Base-by-base conservation (phyloP, 768 basidiomycete species). In the Infundibulicybe gibba region DNA sequence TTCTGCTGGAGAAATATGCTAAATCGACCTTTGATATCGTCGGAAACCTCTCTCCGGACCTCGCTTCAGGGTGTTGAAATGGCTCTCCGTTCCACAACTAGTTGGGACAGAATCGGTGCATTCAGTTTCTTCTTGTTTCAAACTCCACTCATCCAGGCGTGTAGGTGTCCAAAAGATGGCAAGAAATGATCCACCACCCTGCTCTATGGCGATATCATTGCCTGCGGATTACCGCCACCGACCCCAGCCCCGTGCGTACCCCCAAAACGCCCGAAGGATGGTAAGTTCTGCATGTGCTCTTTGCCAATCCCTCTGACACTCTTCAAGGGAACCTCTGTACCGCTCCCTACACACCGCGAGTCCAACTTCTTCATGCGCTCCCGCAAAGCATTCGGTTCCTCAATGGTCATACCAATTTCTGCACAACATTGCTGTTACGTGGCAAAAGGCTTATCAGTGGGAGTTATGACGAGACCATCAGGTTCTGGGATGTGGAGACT, bases 381-480 rank as follows among this genome's bases (percentile, higher is more conserved):
- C 86, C 91, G 0, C 91, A 94, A 62, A 75, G 71, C 15, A 73
- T 94, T 43, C 70, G 83, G 15, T 87, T 94, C 74, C 72, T 94
- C 50, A 79, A 73, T 37, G 91, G 90, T 0, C 93, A 95, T 57
- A 90, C 86, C 11, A 88, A 85, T 58, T 94, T 92, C 62, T 90
- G 90, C 52, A 94, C 92, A 1, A 89, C 87, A 0, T 69, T 94
- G 8, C 70, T 88, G 8, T 61, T 94, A 25, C 72, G 84, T 63
- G 89, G 87, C 14, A 86, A 91, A 56, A 72, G 86, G 8, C 70
- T 95, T 35, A 90, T 95, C 53, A 91, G 87, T 53, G 93, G 93
- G 13, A 89, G 87, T 20, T 93, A 94, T 58, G 92, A 94, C 47
- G 92, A 93, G 63, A 91, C 88, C 1, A 94, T 95, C 50, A 76